Conservation (phyloP, 2,329 filamentous ascomycete species). For the Penicillium fuscoglaucum region DNA sequence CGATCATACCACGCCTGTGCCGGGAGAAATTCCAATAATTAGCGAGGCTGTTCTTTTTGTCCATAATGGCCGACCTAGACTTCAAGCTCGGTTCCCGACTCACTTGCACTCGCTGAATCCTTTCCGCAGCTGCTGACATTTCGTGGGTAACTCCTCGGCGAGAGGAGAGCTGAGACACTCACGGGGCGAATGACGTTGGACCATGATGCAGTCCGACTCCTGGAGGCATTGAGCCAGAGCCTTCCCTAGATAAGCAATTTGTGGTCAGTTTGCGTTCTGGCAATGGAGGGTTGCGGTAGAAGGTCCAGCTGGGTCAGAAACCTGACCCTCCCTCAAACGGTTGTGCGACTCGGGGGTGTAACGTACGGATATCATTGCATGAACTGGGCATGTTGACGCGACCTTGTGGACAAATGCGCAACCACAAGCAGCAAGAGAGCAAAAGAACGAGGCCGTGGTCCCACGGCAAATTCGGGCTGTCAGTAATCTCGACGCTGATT, state of each 20-base stretch:
- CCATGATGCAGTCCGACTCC: constrained; percentile 93
- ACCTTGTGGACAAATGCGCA: constrained; percentile 10
- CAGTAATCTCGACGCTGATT: constrained; percentile 18
- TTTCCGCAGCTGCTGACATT: constrained; percentile 90
- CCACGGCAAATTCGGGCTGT: constrained; percentile 23
- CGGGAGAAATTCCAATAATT: background rate
- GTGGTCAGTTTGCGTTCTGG: constrained; percentile 22
- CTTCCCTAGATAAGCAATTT: constrained; percentile 60
- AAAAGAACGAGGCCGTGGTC: constrained; percentile 1
- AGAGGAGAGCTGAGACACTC: constrained; percentile 87
- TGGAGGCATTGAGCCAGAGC: constrained; percentile 94
- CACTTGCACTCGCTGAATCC: constrained; percentile 89
- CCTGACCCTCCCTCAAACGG: background rate
- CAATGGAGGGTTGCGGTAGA: constrained; percentile 1
- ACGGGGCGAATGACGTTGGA: constrained; percentile 79
- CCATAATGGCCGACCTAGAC: background rate
- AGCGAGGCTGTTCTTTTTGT: constrained; percentile 5
- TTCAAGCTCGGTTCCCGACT: constrained; percentile 20
- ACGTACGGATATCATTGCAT: constrained; percentile 92
- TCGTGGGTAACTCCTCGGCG: constrained; percentile 74
- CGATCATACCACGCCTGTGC: constrained; percentile 75
- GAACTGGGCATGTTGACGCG: constrained; percentile 77
- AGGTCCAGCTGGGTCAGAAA: background rate
- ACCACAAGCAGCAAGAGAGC: background rate
- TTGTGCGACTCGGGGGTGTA: constrained; percentile 6